Evolutionary conservation across 2,329 filamentous ascomycete genomes (phyloP), one percentile per base, ranked within the genome.

Genomic region (Fusarium sp.): DNA sequence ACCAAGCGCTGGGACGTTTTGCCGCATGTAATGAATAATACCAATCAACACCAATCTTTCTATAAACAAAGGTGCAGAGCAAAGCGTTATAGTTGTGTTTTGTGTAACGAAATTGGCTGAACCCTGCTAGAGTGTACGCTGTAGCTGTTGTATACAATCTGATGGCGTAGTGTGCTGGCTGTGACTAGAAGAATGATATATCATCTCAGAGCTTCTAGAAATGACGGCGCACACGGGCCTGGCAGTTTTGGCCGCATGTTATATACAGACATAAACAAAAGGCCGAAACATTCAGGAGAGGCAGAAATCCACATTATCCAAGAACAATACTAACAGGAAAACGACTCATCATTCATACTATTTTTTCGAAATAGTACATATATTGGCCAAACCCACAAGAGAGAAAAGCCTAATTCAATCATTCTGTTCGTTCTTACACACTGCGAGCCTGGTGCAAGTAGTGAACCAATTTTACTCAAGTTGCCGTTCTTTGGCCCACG

Each of bases 1-100:
- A 83, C 81, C 82, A 83, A 83, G 82, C 78, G 82, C 82, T 83
- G 82, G 80, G 78, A 80, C 74, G 77, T 75, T 77, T 78, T 79
- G 72, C 73, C 60, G 69, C 61, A 68, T 60, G 39, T 78, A 77
- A 75, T 73, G 61, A 71, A 65, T 78, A 77, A 73, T 77, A 70
- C 38, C 61, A 73, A 58, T 54, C 31, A 66, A 71, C 48, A 68
- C 25, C 38, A 69, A 42, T 39, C 21, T 45, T 48, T 52, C 31
- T 44, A 33, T 57, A 25, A n/a, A 25, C 18, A 15, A 29, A 18
- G 23, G 18, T 41, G 16, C 11, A 56, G 15, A 68, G 55, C 33
- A 71, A 71, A 73, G 49, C 35, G 33, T 33, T 35, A 48, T 60
- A 38, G 23, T 14, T 35, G 5, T 10, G 12, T 19, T 12, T 33